Evolutionary conservation across 2,329 filamentous ascomycete genomes (phyloP).

Genomic region (Didymellaceae sp.): DNA sequence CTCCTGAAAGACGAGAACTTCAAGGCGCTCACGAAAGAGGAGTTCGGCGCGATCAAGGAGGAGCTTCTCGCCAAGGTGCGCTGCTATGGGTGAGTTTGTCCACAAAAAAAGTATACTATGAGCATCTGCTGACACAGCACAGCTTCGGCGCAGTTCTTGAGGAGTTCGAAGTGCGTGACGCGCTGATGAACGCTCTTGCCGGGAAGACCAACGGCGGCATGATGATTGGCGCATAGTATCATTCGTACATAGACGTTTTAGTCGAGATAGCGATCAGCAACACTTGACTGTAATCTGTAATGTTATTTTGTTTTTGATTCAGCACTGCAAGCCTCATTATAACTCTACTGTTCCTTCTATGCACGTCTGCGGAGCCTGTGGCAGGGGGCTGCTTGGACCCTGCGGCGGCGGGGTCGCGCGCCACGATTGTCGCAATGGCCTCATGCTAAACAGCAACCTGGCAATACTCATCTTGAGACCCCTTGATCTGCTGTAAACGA

Average conservation of each 20-base stretch:
- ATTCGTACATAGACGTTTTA: not conserved
- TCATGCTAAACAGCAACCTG: slow-evolving; percentile 16
- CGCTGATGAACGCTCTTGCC: slow-evolving; percentile 73
- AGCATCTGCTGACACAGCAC: slow-evolving; percentile 15
- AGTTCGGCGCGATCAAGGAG: slow-evolving; percentile 74
- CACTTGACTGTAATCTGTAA: slow-evolving; percentile 30
- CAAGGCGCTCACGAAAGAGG: slow-evolving; percentile 67
- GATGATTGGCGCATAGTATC: slow-evolving; percentile 8
- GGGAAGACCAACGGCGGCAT: slow-evolving; percentile 52
- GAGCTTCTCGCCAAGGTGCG: slow-evolving; percentile 81
- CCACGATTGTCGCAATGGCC: slow-evolving; percentile 19
- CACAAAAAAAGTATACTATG: not conserved
- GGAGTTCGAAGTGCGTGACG: slow-evolving; percentile 78
- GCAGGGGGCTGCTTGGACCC: slow-evolving; percentile 8
- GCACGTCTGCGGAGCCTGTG: slow-evolving; percentile 10
- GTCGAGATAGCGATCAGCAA: not conserved
- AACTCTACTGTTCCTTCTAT: slow-evolving; percentile 20
- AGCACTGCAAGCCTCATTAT: slow-evolving; percentile 12
- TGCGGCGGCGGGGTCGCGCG: slow-evolving; percentile 15
- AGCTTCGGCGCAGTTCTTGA: slow-evolving; percentile 74
- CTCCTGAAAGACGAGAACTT: slow-evolving; percentile 68
- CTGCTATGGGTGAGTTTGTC: slow-evolving; percentile 80
- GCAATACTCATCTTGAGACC: slow-evolving; percentile 13
- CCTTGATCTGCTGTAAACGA: slow-evolving; percentile 3
- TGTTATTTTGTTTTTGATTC: slow-evolving; percentile 21